Base-by-base conservation (phyloP, 139 green algal genomes). In the Micractinium sp. region DNA sequence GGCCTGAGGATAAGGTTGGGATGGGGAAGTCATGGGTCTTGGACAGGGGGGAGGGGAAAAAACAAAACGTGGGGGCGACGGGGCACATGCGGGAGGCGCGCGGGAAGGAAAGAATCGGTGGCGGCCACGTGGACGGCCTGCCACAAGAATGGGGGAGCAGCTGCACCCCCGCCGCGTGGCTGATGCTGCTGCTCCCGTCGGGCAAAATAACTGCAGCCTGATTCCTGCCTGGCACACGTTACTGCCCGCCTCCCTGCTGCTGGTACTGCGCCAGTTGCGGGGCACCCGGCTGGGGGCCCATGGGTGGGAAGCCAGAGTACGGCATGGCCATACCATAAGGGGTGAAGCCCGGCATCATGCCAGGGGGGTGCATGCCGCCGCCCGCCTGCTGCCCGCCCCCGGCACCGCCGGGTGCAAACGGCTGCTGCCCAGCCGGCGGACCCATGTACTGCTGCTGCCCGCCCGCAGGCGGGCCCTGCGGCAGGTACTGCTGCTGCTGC, bases 401-500 rank as follows among this genome's bases (percentile, higher is more conserved):
- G 38, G 39, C 29, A 3, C 39, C 38, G 74, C 74, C 35, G 15
- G 74, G 33, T 12, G 33, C n/a, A 22, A 77, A 61, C 33, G 27
- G 74, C 36, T 61, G 78, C 35, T n/a, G n/a, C 31, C 47, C 36
- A 3, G 75, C 74, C 22, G 53, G 56, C n/a, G 33, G 25, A 27
- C 16, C 63, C 60, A 81, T 81, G 22, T 15, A 63, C 69, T 60
- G 15, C 67, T 83, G 23, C 41, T 71, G 53, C 78, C 69, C n/a
- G 73, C 78, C 35, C 73, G 66, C 33, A 56, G 35, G 74, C 74
- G 56, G 74, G 20, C 4, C 18, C 63, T 87, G 82, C 36, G 60
- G 69, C 39, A 41, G 27, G 27, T 67, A 39, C 38, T 79, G 83
- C 66, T 83, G 77, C 77, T 83, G 77, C 76, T 82, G 36, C 3